Evolutionary conservation across 495 filamentous ascomycete species (phyloP), one percentile per base, ranked within the genome.

Genomic region (Thermothielavioides terrestris): DNA sequence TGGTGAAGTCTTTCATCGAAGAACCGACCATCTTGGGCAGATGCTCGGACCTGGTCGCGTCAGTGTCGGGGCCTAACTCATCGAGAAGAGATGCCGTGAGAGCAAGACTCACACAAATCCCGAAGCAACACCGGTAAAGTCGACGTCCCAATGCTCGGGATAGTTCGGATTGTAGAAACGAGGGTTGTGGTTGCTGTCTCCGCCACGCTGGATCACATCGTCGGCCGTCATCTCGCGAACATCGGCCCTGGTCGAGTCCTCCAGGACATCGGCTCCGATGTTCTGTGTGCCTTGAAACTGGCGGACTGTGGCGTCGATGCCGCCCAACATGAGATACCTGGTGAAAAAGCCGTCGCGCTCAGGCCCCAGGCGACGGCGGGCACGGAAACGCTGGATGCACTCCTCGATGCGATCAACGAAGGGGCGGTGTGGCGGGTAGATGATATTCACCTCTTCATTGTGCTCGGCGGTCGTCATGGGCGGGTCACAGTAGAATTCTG

Each of bases 271-370:
- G 2, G 78, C 71, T 12, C 74, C 69, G 11, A 76, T 57, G 26
- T 74, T 75, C 21, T 78, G 52, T 6, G 81, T 78, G 3, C 81
- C 82, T 10, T 72, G 76, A 51, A 89, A 94, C 57, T 81, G 78
- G 42, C 85, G 86, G 1, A 68, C 76, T 0, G 73, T 76, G 14
- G 76, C 56, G 25, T 84, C 80, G 30, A 97, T 76, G 8, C 94
- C 94, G n/a, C 92, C 92, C 27, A 88, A 85, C 21, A 76, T 65
- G 21, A 97, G 74, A 56, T 90, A 96, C 47, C 83, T 84, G 49
- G 77, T 72, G 70, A 99, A 94, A 21, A 92, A 60, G 25, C 73
- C 69, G 20, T 75, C 67, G 44, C 80, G 77, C 3, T 74, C 63
- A 10, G 68, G 61, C 46, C 88, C 78, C 46, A 95, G 74, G 47